Conservation (phyloP, 306 rosid genomes). For the Amphicarpaea edgeworthii region DNA sequence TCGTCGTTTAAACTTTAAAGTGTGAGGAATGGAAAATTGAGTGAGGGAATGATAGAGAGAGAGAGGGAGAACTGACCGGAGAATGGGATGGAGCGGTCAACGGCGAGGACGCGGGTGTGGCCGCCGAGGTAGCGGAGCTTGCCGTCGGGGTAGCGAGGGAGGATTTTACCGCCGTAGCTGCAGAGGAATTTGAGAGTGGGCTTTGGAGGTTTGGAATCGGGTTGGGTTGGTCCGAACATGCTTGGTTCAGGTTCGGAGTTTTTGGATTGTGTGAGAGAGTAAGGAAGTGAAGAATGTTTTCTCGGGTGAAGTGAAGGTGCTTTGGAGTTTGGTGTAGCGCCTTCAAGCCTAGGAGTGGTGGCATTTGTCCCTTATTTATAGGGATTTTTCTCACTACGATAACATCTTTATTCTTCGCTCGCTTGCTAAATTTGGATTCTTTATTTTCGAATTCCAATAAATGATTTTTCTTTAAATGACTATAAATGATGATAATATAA, state of each 20-base stretch:
- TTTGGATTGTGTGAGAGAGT: not conserved
- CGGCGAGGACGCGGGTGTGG: constrained; percentile 88
- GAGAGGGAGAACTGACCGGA: constrained; percentile 64
- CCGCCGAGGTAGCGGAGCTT: constrained; percentile 94
- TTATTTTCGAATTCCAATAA: not conserved
- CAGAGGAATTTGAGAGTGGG: constrained; percentile 81
- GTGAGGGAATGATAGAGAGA: not conserved
- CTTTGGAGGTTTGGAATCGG: constrained; percentile 34
- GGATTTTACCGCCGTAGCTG: constrained; percentile 92
- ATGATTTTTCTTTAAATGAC: no score
- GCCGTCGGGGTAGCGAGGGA: constrained; percentile 94
- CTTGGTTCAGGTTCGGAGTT: constrained; percentile 10
- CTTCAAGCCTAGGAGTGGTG: constrained; percentile 63
- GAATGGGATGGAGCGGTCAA: constrained; percentile 72
- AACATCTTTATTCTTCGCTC: no score
- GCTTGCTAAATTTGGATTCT: constrained; percentile 8
- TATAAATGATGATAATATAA: no score
- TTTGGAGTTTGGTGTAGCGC: constrained; percentile 43
- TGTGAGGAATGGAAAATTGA: not conserved
- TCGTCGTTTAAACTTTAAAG: constrained; percentile 23
- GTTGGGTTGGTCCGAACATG: constrained; percentile 60
- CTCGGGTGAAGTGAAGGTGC: no score
- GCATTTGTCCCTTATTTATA: constrained; percentile 65
- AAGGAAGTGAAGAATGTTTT: not conserved
- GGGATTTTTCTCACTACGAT: constrained; percentile 9